phyloP scores from a whole-genome alignment of 805 yeast genomes.

The Diddensiella transvaalensis region DNA sequence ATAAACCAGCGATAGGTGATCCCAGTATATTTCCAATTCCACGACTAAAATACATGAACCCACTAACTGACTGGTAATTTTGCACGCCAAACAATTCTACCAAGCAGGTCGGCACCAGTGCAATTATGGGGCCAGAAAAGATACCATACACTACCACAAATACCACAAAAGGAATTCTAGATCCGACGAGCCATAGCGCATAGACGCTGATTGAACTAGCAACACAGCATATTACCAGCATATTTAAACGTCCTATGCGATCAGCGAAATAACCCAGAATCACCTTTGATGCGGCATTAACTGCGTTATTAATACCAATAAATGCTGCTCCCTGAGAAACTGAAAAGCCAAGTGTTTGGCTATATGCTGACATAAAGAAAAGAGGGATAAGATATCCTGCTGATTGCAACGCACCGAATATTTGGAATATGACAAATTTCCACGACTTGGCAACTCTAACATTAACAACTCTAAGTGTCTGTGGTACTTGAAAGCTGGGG shows the following conservation, averaged over 20 bases:
- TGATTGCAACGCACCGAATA: constrained; percentile 18
- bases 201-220: constrained; percentile 46
- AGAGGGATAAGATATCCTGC: constrained; percentile 23
- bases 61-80: constrained; percentile 19
- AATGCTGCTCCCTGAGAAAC: constrained; percentile 21
- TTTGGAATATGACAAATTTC: constrained; percentile 17
- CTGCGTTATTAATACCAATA: constrained; percentile 23
- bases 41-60: constrained; percentile 20
- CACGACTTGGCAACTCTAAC: constrained; percentile 10
- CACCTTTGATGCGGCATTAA: constrained; percentile 34
- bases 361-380: constrained; percentile 22
- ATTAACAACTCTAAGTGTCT: constrained; percentile 6
- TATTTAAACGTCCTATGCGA: constrained; percentile 50
- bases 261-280: constrained; percentile 55
- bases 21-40: constrained; percentile 24
- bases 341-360: constrained; percentile 19
- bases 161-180: constrained; percentile 13
- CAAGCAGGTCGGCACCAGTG: constrained; percentile 21
- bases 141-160: constrained; percentile 23
- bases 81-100: constrained; percentile 23
- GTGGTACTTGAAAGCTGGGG: constrained; percentile 6
- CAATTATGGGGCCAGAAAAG: constrained; percentile 22
- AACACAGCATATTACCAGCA: constrained; percentile 45
- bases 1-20: constrained; percentile 24
- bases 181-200: constrained; percentile 33